A percentile compares a stretch with the other conserved stretches of the same genome.
These are phyloP conservation scores for Clarireedia paspali DNA, from an alignment of 2,329 filamentous ascomycete genomes.

Conservation along the genomic window DNA sequence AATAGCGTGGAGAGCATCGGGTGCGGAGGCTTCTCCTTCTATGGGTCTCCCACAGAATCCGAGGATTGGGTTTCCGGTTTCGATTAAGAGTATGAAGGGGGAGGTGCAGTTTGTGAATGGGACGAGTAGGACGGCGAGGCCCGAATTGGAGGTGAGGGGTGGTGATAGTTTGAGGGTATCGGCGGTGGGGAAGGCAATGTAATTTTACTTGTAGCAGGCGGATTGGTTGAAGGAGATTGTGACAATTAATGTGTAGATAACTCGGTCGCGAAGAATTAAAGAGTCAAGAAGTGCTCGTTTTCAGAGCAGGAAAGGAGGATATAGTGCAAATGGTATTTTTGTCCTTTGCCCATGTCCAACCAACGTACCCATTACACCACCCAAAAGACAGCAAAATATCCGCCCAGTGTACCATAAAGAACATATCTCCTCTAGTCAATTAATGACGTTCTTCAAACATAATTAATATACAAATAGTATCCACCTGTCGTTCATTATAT, in stretches of 20 bases:
- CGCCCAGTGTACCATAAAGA: background rate
- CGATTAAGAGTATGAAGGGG: background rate
- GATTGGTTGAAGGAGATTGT: no score
- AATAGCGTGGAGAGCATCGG: background rate
- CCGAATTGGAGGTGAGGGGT: background rate
- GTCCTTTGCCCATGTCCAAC: background rate
- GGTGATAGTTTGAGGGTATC: background rate
- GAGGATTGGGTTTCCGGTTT: constrained; percentile 5
- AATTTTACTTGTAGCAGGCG: no score
- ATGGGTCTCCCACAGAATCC: constrained; percentile 8
- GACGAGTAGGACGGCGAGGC: background rate
- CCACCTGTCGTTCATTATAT: background rate
- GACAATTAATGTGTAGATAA: no score
- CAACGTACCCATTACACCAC: background rate
- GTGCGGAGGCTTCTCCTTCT: background rate
- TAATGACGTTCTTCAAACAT: background rate
- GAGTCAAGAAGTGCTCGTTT: no score
- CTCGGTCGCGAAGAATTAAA: no score
- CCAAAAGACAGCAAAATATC: background rate
- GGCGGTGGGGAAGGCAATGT: no score
- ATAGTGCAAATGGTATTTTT: no score
- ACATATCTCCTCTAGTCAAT: background rate
- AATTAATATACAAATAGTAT: background rate
- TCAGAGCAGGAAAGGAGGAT: no score
- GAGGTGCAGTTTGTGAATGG: background rate